Base-by-base conservation (phyloP, 2,329 filamentous ascomycete genomes). In the Penicillium sp. region DNA sequence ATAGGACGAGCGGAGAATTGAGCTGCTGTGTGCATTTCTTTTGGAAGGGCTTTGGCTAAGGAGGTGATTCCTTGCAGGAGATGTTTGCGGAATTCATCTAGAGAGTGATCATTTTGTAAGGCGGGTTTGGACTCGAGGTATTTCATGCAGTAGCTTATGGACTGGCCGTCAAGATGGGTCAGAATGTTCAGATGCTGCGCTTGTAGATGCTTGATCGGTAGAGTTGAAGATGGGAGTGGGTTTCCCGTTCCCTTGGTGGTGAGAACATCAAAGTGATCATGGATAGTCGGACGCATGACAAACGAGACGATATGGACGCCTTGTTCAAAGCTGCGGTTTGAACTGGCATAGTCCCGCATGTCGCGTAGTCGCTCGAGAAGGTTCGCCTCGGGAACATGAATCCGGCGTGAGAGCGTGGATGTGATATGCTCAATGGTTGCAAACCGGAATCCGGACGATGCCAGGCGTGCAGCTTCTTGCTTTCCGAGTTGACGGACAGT, bases 371-470 rank as follows among this genome's bases (percentile, higher is more conserved):
- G 77, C 4, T 63, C 59, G 30, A 75, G 71, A 2, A 94, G 68
- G n/a, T 78, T 75, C 1, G 69, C 64, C 2, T 73, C 70, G 31
- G 80, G 74, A 39, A 93, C 80, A 54, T 90, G 84, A 72, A 94
- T 82, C 45, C 77, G 82, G 15, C 78, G 73, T 14, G 82, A 76
- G 45, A 94, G 78, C 28, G 78, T 76, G 12, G 76, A 72, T 9
- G 77, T 73, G 17, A 94, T 81, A 44, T 87, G 79, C 39, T 74
- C 73, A 9, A 80, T 65, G 22, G 77, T 73, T 2, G 84, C 84
- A 52, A 94, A 94, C n/a, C 84, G 77, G 60, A 81, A 93, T 1
- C 88, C 87, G 8, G 76, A 69, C 1, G 84, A 78, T 45, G 82
- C 75, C 10, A 94, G 71, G 17, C 74, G 73, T 35, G 77, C 72